These are phyloP conservation scores for Sporopachydermia lactativora DNA, from an alignment of 805 yeast species.

Conservation along the genomic window DNA sequence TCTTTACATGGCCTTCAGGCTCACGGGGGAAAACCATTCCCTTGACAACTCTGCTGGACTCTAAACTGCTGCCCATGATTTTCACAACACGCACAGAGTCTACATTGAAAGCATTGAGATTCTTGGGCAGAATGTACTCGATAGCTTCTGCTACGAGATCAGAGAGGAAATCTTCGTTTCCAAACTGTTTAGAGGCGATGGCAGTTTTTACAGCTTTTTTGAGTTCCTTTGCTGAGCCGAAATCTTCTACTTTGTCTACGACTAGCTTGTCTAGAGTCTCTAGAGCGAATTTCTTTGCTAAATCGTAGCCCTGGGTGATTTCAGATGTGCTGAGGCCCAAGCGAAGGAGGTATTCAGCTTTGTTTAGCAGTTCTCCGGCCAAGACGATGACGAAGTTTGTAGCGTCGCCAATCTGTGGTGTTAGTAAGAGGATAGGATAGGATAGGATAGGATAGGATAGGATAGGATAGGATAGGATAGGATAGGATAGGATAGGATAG, in stretches of 20 bases:
- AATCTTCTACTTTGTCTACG: slow-evolving; percentile 46
- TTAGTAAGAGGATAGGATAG: too few relatives aligned
- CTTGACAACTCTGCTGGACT: slow-evolving; percentile 64
- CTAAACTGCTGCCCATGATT: slow-evolving; percentile 82
- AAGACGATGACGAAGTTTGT: slow-evolving; percentile 83
- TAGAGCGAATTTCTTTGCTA: slow-evolving; percentile 68
- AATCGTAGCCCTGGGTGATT: slow-evolving; percentile 80
- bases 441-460: too few relatives aligned
- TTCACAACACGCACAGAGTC: slow-evolving; percentile 93
- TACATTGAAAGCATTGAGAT: slow-evolving; percentile 61
- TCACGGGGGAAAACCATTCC: slow-evolving; percentile 98
- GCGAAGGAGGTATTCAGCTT: slow-evolving; percentile 73
- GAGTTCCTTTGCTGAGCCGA: slow-evolving; percentile 40
- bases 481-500: too few relatives aligned
- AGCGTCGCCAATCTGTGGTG: slow-evolving; percentile 79
- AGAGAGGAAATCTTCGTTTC: slow-evolving; percentile 67
- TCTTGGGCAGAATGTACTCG: slow-evolving; percentile 56
- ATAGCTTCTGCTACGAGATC: slow-evolving; percentile 78
- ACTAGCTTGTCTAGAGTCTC: slow-evolving; percentile 53
- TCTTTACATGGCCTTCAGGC: slow-evolving; percentile 85
- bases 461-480: too few relatives aligned
- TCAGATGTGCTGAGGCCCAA: slow-evolving; percentile 87
- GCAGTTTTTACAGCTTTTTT: slow-evolving; percentile 72
- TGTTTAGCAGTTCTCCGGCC: slow-evolving; percentile 83
- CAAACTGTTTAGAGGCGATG: slow-evolving; percentile 86